Evolutionary conservation across 1,284 basidiomycete species (phyloP), one percentile per base, ranked within the genome.

Genomic region (Volvariella surrecta): DNA sequence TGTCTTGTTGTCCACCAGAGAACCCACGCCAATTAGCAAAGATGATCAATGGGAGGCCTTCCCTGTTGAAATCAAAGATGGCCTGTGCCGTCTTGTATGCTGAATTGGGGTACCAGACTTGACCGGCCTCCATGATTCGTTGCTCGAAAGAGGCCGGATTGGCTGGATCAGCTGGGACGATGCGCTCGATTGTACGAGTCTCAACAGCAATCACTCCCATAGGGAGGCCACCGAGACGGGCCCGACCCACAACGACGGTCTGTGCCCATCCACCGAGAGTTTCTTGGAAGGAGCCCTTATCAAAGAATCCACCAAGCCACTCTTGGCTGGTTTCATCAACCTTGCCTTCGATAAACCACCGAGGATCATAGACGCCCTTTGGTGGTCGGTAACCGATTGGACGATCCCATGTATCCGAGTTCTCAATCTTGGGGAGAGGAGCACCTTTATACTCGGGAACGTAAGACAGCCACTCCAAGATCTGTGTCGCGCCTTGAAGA

Each of bases 11-110:
- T 57, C 96, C 96, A 52, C 96, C 96, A 18, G 96, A 99, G 82
- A 99, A 99, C 31, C 96, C 96, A 73, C 96, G 91, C 94, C 96
- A 99, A 74, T 99, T 99, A 50, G 96, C 96, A 57, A 99, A 97
- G 64, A 99, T 95, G 64, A 99, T 91, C 49, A 99, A 75, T 3
- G 96, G 96, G 17, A 99, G 74, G 32, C 90, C 92, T 66, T 99
- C 96, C 41, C 93, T 85, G 69, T 95, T 89, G 71, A 99, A 92
- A 70, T 99, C 96, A 64, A 94, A 91, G 69, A 99, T 99, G 13
- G 96, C 94, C 58, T 98, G 96, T 7, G 95, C 96, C 18, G 96
- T 99, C 78, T 99, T 99, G 74, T 97, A 95, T n/a, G 96, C 94
- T 20, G 90, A 95, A 67, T 99, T 99, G 40, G 96, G 96, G 67